Percentiles rank a stretch among this genome's conserved stretches.
phyloP scores from a whole-genome alignment of 2,329 filamentous ascomycete genomes.

The Lachnellula willkommii region DNA sequence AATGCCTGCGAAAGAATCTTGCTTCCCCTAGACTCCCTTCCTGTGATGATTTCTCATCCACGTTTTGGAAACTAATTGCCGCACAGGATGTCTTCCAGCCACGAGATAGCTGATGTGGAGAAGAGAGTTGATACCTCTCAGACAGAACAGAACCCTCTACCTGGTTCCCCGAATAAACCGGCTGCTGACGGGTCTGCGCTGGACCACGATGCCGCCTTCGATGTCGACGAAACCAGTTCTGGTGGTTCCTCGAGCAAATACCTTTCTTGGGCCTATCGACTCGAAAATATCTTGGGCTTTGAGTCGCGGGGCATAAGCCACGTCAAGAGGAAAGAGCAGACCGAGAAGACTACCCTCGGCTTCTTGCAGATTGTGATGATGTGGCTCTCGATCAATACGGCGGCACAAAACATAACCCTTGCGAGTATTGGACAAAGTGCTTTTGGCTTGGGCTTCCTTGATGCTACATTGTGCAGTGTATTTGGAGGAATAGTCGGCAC shows the following conservation, averaged over 20 bases:
- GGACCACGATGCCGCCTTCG: constrained; percentile 11
- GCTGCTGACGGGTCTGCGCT: not conserved
- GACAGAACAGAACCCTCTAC: not conserved
- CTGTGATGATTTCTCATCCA: not conserved
- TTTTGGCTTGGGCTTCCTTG: constrained; percentile 52
- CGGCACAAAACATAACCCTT: constrained; percentile 59
- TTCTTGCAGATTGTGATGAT: constrained; percentile 38
- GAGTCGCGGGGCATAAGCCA: constrained; percentile 57
- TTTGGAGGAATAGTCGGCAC: constrained; percentile 53
- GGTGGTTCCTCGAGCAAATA: constrained; percentile 9
- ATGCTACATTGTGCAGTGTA: constrained; percentile 50
- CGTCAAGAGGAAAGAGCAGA: constrained; percentile 49
- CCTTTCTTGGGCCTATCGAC: constrained; percentile 14
- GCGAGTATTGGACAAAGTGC: constrained; percentile 57
- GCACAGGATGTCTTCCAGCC: constrained; percentile 16
- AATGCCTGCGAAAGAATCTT: constrained; percentile 99
- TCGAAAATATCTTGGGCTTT: constrained; percentile 24
- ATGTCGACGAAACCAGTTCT: constrained; percentile 8
- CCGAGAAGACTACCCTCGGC: constrained; percentile 29
- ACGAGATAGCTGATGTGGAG: constrained; percentile 19
- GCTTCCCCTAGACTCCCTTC: constrained; percentile 43
- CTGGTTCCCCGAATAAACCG: constrained; percentile 1
- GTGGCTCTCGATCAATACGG: constrained; percentile 59
- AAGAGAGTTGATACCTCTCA: constrained; percentile 9
- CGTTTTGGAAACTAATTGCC: constrained; percentile 22